Base-by-base conservation (phyloP, 768 basidiomycete species). In the Lepiota brunneoincarnata region DNA sequence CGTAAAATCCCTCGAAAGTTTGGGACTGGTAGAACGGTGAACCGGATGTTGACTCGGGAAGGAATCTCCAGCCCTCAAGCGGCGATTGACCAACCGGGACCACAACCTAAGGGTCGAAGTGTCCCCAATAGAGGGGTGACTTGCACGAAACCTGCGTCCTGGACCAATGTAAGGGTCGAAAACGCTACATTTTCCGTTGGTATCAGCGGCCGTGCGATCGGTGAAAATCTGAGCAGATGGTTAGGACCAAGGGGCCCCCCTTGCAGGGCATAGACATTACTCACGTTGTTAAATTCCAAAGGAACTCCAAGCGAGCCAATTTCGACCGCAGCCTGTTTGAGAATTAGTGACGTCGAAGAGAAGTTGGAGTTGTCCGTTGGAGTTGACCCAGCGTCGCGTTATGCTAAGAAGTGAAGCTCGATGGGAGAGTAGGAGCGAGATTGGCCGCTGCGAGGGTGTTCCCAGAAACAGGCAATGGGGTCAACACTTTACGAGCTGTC, bases 21-120 rank as follows among this genome's bases (percentile, higher is more conserved):
- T 83, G 81, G 1, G 79, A 81, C 58, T 82, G 80, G 58, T 83
- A 83, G 54, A 67, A 77, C 1, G 78, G 76, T 1, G 73, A 57
- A 1, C 64, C 69, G 2, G 72, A 66, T 0, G 79, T 80, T 18
- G 72, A 71, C 61, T 81, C 80, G 2, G 75, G 72, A 48, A 83
- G 74, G 63, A 81, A 82, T 28, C 80, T 69, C 80, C 80, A 83
- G 21, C 80, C 81, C 64, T 83, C 81, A 17, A 83, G 64, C n/a
- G 81, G 80, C 6, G 75, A 75, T 40, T 69, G 64, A 0, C 69
- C 72, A 18, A 72, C 74, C 0, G 80, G 79, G 5, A 73, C 59
- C 3, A 82, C 78, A 15, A 81, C 69, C 10, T n/a, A 83, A 70
- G 0, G 80, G 78, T 0, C 76, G 76, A 21, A 80, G 70, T 1